Evolutionary conservation across 2,329 filamentous ascomycete genomes (phyloP).

Genomic region (Bretziella fagacearum): DNA sequence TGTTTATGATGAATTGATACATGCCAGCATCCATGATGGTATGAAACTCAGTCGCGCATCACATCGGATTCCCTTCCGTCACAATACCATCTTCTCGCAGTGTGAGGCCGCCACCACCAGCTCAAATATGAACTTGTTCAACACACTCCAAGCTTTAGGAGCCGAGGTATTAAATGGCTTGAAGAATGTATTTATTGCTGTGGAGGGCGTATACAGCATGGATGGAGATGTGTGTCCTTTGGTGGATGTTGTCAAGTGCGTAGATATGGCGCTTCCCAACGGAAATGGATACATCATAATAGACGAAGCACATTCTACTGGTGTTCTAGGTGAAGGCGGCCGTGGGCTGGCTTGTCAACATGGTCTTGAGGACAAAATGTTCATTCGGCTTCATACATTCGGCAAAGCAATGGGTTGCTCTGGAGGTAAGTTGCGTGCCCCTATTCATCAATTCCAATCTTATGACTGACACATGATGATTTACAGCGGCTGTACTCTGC

Average conservation of each 20-base stretch:
- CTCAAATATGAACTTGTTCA: background rate
- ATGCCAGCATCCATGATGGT: conserved; percentile 64
- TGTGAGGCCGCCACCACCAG: background rate
- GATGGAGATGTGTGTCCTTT: conserved; percentile 59
- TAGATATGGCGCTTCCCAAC: conserved; percentile 36
- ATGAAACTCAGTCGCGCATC: conserved; percentile 47
- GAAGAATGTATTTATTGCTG: conserved; percentile 45
- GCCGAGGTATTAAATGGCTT: conserved; percentile 22
- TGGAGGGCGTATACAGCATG: conserved; percentile 68
- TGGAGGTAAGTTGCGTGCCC: conserved; percentile 38
- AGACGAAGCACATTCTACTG: conserved; percentile 52
- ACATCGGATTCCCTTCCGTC: conserved; percentile 33
- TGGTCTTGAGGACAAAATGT: conserved; percentile 37
- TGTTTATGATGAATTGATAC: conserved; percentile 58
- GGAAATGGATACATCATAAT: conserved; percentile 47
- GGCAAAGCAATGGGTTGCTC: conserved; percentile 51
- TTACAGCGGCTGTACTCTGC: conserved; percentile 39
- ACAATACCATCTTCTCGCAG: conserved; percentile 28
- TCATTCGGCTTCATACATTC: conserved; percentile 46
- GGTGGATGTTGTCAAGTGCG: conserved; percentile 37
- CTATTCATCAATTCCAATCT: background rate
- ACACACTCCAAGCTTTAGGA: conserved; percentile 20
- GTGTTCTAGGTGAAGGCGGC: conserved; percentile 38
- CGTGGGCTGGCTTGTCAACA: conserved; percentile 40
- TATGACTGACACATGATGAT: conserved; percentile 17